These are phyloP conservation scores for Cytospora chrysosperma DNA, from an alignment of 2,329 filamentous ascomycete genomes.

Conservation along the genomic window DNA sequence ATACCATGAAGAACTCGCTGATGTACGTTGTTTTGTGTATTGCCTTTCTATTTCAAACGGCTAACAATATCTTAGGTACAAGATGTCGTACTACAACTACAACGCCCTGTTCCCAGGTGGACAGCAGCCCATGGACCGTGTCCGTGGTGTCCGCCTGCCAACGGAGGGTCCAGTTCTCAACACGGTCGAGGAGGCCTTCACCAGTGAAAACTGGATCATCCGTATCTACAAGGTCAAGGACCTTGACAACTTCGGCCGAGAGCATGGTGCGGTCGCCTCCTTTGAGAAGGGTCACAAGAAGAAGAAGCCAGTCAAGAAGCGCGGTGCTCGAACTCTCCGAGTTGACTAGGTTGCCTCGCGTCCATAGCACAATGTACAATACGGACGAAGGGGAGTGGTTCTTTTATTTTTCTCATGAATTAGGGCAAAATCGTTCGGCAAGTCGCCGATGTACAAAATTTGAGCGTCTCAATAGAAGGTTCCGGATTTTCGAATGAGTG, in stretches of 20 bases:
- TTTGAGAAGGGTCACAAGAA: slow-evolving; percentile 82
- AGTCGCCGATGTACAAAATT: slow-evolving; percentile 22
- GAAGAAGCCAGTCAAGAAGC: slow-evolving; percentile 73
- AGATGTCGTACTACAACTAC: slow-evolving; percentile 99
- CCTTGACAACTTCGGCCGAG: slow-evolving; percentile 90
- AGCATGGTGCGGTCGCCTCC: slow-evolving; percentile 67
- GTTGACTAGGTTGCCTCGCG: slow-evolving; percentile 58
- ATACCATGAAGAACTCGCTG: slow-evolving; percentile 98
- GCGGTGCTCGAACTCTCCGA: slow-evolving; percentile 68
- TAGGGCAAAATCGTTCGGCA: slow-evolving; percentile 12
- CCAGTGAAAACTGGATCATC: slow-evolving; percentile 99
- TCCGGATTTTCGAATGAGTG: slow-evolving; percentile 2
- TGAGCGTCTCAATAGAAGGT: slow-evolving; percentile 23
- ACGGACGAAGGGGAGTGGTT: slow-evolving; percentile 13
- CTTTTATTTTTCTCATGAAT: slow-evolving; percentile 12
- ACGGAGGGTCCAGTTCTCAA: slow-evolving; percentile 80
- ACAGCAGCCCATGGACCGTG: slow-evolving; percentile 88
- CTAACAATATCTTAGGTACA: slow-evolving; percentile 70
- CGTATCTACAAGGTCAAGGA: slow-evolving; percentile 99
- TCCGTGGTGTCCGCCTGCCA: slow-evolving; percentile 79
- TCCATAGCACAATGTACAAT: slow-evolving; percentile 17
- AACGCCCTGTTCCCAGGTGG: slow-evolving; percentile 86
- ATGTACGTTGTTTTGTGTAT: slow-evolving; percentile 65
- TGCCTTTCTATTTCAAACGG: slow-evolving; percentile 21
- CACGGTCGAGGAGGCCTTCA: slow-evolving; percentile 94